Evolutionary conservation across 108 stramenopile genomes (phyloP), one percentile per base, ranked within the genome.

Genomic region (Cyclotella atomus): DNA sequence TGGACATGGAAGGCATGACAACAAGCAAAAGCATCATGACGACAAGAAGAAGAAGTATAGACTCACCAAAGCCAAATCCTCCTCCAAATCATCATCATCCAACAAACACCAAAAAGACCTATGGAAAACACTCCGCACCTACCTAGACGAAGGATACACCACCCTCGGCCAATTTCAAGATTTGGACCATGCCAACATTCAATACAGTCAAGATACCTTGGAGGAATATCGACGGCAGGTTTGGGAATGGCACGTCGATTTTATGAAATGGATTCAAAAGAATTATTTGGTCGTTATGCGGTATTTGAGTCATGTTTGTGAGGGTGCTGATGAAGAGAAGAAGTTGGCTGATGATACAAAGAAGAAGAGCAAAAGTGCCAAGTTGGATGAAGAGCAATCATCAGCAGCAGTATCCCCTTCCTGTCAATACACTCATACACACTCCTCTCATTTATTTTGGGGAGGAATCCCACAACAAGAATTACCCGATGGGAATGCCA

Each of bases 151-250:
- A 8, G 82, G 82, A 6, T 83, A 83, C 65, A 78, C 61, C 3
- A 59, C 69, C 67, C 52, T 83, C n/a, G 82, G 82, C 0, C 66
- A 83, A 23, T 83, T 69, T 69, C 82, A 83, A 59, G 82, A 83
- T 74, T 57, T 83, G 2, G 61, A 78, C 23, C 77, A 79, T 56
- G 82, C 82, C 21, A 59, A 75, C 9, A 55, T 83, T 23, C 62
- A 45, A 54, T 62, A 75, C 49, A 50, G 66, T 4, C 50, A 41
- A 28, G 61, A 68, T 8, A 54, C 44, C 15, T 27, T 83, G 24
- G 43, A 21, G 2, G 17, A 43, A 21, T 75, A 83, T 50, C 77
- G 65, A 62, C 49, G 20, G 0, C 47, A 46, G 32, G 73, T 83
- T 1, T 83, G 72, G 82, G 24, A 83, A 20, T 83, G 82, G 82